These are phyloP conservation scores for Chenopodium suecicum DNA, from an alignment of 148 eudicot species.

Conservation along the genomic window DNA sequence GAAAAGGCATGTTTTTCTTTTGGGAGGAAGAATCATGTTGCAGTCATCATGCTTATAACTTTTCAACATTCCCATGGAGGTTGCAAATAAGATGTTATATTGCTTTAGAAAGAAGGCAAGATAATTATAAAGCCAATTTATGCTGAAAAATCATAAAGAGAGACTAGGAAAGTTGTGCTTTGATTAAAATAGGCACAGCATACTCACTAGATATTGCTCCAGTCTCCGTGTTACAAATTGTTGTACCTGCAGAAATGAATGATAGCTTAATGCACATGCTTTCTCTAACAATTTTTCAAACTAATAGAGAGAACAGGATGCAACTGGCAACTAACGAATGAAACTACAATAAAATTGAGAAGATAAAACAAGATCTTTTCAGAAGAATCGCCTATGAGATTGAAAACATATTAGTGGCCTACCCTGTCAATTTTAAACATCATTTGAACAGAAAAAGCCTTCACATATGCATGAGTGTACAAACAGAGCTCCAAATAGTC, in stretches of 20 bases:
- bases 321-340: too few species aligned
- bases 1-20: too few species aligned
- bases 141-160: not conserved
- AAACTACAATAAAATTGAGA: not conserved
- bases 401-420: not conserved
- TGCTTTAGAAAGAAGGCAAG: not conserved
- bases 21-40: too few species aligned
- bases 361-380: not conserved
- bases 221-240: conserved; percentile 92
- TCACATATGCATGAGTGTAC: not conserved
- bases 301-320: not conserved
- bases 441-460: not conserved
- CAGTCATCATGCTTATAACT: too few species aligned
- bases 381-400: not conserved
- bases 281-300: not conserved
- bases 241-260: conserved; percentile 54
- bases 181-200: not conserved
- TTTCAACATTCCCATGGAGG: too few species aligned
- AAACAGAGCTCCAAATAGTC: not conserved
- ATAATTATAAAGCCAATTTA: not conserved
- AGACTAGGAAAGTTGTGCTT: not conserved
- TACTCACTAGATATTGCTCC: conserved; percentile 89
- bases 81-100: too few species aligned
- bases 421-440: not conserved
- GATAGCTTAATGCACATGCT: conserved; percentile 4